Evolutionary conservation across 768 basidiomycete genomes (phyloP), one percentile per base, ranked within the genome.

Genomic region (Lactifluus echinatus): DNA sequence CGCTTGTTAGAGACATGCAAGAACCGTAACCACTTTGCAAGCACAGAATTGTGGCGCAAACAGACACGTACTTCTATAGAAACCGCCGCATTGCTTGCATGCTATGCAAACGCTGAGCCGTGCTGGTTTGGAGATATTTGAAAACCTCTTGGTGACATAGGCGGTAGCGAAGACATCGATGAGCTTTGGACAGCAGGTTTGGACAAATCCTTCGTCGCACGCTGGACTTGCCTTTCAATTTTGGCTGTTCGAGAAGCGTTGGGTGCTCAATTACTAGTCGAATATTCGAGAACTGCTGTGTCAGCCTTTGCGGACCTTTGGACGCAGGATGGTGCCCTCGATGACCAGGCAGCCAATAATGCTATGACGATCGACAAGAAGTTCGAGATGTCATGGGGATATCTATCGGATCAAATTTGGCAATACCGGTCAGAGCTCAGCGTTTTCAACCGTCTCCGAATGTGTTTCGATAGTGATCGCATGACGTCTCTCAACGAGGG

Each of bases 111-210:
- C 2, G 34, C 24, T 6, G n/a, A 44, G 17, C 44, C 26, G 43
- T 23, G 36, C 21, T 58, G 56, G 56, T 46, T 59, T 34, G 53
- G 31, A n/a, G 53, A 59, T 15, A 54, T 55, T 24, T 8, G 17
- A 24, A 54, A 39, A 23, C 12, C 34, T 2, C 58, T 59, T 14
- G 11, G 15, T 2, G 47, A 45, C 19, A n/a, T 54, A 12, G 51
- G 45, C 28, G 8, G 7, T 0, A 10, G 26, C 28, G 53, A 59
- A 45, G 49, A 36, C 24, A 37, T 43, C 19, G 21, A 24, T 8
- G 37, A 7, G 1, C 39, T 40, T 40, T 19, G 15, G 7, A 19
- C 8, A 15, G n/a, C 39, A 40, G 15, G 39, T 19, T 40, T 19
- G 8, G 40, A 42, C 10, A 8, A 42, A 42, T 23, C 40, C 4